Evolutionary conservation across 129 eudicot species (phyloP).

Genomic region (Artemisia tridentata): DNA sequence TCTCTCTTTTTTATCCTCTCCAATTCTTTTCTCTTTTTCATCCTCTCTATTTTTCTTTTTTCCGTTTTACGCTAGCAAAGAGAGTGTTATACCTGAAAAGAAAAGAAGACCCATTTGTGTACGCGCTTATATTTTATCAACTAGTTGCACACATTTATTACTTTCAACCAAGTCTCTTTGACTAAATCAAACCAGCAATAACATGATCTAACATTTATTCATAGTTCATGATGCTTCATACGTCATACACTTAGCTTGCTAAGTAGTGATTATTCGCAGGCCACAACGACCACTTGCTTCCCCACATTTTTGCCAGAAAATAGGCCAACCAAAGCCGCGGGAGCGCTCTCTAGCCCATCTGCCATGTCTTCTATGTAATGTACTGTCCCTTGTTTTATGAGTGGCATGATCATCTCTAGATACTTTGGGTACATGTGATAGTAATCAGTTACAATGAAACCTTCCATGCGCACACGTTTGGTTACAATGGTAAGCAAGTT

Average conservation of each 20-base stretch:
- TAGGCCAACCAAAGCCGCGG: constrained; percentile 38
- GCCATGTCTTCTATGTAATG: constrained; percentile 33
- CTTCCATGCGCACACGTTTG: constrained; percentile 30
- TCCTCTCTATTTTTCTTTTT: no score
- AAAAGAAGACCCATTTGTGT: not conserved
- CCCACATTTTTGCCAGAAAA: constrained; percentile 41
- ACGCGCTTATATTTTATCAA: not conserved
- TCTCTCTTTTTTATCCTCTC: no score
- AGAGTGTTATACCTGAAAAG: no score
- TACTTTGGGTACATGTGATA: constrained; percentile 33
- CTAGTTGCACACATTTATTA: constrained; percentile 24
- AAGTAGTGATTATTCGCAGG: constrained; percentile 9
- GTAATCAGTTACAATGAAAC: constrained; percentile 17
- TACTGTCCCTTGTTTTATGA: constrained; percentile 30
- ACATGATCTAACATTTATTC: not conserved
- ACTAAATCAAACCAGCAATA: constrained; percentile 15
- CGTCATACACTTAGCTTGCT: no score
- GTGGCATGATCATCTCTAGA: constrained; percentile 36
- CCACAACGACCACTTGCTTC: constrained; percentile 41
- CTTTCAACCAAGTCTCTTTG: constrained; percentile 5
- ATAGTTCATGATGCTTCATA: not conserved
- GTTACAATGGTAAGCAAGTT: constrained; percentile 10
- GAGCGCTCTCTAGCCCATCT: constrained; percentile 40
- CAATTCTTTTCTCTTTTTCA: no score
- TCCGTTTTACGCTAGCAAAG: no score